Base-by-base conservation (phyloP, 345 rosid genomes). In the Brassica cretica region DNA sequence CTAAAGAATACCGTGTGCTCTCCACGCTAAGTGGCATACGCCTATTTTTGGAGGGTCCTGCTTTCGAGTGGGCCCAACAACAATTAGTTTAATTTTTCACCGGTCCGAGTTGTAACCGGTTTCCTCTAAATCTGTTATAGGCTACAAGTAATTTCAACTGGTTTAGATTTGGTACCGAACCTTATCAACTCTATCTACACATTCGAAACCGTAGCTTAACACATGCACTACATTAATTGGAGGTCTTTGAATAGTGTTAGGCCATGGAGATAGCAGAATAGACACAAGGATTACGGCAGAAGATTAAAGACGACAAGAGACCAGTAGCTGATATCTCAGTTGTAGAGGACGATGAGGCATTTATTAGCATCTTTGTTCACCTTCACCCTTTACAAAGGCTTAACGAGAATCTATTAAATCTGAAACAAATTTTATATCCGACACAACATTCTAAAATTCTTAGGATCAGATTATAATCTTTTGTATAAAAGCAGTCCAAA, bases 261-360 rank as follows among this genome's bases (percentile, higher is more conserved):
- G 41, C 41, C 41, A 37, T 37, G 41, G 41, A 37, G 35, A 32
- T 32, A 0, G 35, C 35, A 32, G 7, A 37, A 37, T 8, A 37
- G 41, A 8, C 41, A 8, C 8, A 37, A 37, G 7, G 41, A 37
- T 37, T 8, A 37, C 3, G 8, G 41, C 35, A 5, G 5, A 32
- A 37, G 9, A 2, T 7, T 6, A 37, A 37, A 37, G 46, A 10
- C 4, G 4, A 39, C 41, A 9, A 39, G 46, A 39, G 46, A 39
- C 3, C 1, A 39, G 46, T 2, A 63, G 88, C 87, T 53, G 90
- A 83, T 68, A 78, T 86, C 65, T 80, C 89, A 8, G 87, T 77
- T 69, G 90, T 61, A 12, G 79, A 74, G 81, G 85, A 85, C 18
- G 82, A 64, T 0, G 80, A 82, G 18, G 85, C 79, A 27, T 25